These are phyloP conservation scores for Colletotrichum sp. DNA, from an alignment of 2,329 filamentous ascomycete species.

Conservation along the genomic window DNA sequence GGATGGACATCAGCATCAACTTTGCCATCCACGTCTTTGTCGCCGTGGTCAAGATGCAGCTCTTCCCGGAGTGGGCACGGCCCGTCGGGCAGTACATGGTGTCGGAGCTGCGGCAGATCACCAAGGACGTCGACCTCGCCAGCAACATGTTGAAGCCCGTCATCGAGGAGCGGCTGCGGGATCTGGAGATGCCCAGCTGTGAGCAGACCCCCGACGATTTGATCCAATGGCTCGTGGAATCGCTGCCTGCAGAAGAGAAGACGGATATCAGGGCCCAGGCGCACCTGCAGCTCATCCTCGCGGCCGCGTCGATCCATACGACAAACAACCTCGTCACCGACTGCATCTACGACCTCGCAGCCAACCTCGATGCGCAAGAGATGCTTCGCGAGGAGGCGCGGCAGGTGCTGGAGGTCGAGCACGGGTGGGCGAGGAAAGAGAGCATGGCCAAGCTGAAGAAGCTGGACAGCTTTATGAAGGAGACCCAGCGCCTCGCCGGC, in stretches of 20 bases:
- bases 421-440: constrained; percentile 45
- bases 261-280: constrained; percentile 41
- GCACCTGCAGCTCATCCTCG: constrained; percentile 47
- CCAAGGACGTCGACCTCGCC: constrained; percentile 44
- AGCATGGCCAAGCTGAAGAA: constrained; percentile 48
- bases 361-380: constrained; percentile 50
- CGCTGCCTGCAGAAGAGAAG: constrained; percentile 41
- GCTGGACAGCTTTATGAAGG: constrained; percentile 54
- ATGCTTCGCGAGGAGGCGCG: constrained; percentile 53
- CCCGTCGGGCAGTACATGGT: constrained; percentile 51
- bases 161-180: constrained; percentile 48
- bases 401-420: constrained; percentile 42
- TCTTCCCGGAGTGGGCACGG: constrained; percentile 54
- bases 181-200: constrained; percentile 39
- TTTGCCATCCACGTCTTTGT: constrained; percentile 55
- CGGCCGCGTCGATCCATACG: constrained; percentile 49
- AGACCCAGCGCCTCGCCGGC: constrained; percentile 42
- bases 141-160: constrained; percentile 48
- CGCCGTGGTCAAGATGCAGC: constrained; percentile 52
- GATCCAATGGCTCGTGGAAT: constrained; percentile 49
- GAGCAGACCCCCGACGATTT: constrained; percentile 44
- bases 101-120: constrained; percentile 49
- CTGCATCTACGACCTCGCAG: constrained; percentile 54
- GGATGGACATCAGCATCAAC: constrained; percentile 57
- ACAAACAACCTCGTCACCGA: constrained; percentile 50